Evolutionary conservation across 306 rosid species (phyloP).

Genomic region (cucumber (Cucumis sativus)): Cucumber_9930_V3 NC_026657.2:304501-305000

Average conservation of each 20-base stretch:
- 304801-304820: neutral
- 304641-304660: too few relatives aligned
- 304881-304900: neutral
- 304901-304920: neutral
- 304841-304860: neutral
- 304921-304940: conserved; percentile 31
- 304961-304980: conserved; percentile 48
- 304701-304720: neutral
- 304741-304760: neutral
- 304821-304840: neutral
- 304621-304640: too few relatives aligned
- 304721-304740: neutral
- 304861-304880: neutral
- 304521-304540: too few relatives aligned
- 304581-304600: too few relatives aligned
- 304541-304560: too few relatives aligned
- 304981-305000: conserved; percentile 89
- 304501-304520: too few relatives aligned
- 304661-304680: too few relatives aligned
- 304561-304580: too few relatives aligned
- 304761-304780: neutral
- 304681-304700: neutral
- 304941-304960: conserved; percentile 49
- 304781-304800: neutral
- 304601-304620: too few relatives aligned